Conservation (phyloP, 805 yeast genomes). For the Tetrapisispora nanseiensis region DNA sequence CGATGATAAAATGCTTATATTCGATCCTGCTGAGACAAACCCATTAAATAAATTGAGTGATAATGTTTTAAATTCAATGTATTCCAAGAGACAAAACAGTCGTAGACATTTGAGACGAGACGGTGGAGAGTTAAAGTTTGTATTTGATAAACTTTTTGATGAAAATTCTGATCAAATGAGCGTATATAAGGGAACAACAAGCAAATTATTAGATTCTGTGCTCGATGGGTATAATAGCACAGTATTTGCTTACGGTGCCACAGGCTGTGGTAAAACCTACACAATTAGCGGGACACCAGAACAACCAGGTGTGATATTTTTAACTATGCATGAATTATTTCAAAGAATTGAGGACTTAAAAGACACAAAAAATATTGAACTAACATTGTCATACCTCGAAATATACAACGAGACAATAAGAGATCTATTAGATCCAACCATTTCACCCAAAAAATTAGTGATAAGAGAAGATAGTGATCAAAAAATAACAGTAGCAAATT, state of each 20-base stretch:
- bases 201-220: conserved; percentile 62
- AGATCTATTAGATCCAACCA: conserved; percentile 60
- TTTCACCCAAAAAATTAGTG: conserved; percentile 37
- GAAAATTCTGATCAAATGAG: conserved; percentile 53
- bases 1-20: conserved; percentile 76
- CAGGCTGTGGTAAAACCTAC: conserved; percentile 96
- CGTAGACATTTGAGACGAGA: conserved; percentile 15
- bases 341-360: conserved; percentile 43
- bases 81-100: conserved; percentile 14
- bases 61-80: conserved; percentile 22
- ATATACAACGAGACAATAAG: conserved; percentile 85
- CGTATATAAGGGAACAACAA: conserved; percentile 57
- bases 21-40: conserved; percentile 72
- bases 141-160: conserved; percentile 74
- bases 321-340: conserved; percentile 71
- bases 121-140: conserved; percentile 58
- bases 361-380: conserved; percentile 48
- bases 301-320: conserved; percentile 69
- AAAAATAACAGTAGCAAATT: conserved; percentile 56
- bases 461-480: conserved; percentile 64
- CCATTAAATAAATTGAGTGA: conserved; percentile 35
- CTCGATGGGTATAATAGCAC: conserved; percentile 85
- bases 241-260: conserved; percentile 93
- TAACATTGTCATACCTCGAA: conserved; percentile 68
- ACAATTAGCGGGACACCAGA: conserved; percentile 72